Evolutionary conservation across 768 basidiomycete genomes (phyloP), one percentile per base, ranked within the genome.

Genomic region (Trametes sanguinea): DNA sequence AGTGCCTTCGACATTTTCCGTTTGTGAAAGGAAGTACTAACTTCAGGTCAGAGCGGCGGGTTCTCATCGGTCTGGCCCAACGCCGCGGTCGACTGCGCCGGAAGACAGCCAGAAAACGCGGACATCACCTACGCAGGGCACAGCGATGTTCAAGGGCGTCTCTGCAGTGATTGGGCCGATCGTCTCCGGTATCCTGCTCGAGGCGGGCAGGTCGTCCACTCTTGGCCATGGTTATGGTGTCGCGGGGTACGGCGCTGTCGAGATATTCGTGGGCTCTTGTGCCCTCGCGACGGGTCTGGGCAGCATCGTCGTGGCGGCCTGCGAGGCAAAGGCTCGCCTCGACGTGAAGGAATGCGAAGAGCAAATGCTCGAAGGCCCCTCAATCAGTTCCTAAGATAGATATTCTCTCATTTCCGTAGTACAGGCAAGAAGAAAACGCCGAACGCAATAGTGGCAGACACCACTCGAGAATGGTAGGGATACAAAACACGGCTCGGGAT

Each of bases 161-260:
- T 67, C 68, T 9, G 68, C 64, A 16, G 63, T 67, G n/a, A 51
- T 66, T 37, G 68, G 68, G n/a, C 68, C 68, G 51, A 59, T 69
- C 62, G 33, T 69, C 45, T 67, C 68, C 42, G 68, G 68, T 29
- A 30, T 69, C 55, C 62, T 69, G 14, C 61, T 65, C 27, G 66
- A 67, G 45, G 63, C 61, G 4, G 66, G 68, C 30, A 62, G 59
- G 42, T 37, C 60, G 10, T 56, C 67, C 1, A 44, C 57, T 29
- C 29, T 53, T 2, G 59, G 48, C 43, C 43, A 57, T 1, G 43
- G 45, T 5, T 69, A 67, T 50, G 68, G 68, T 1, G 16, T 44
- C 29, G 65, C 61, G 10, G 68, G 68, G 14, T 69, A 67, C 54
- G 64, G 64, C 13, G 54, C 61, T 0, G 62, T 69, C 45, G 68